Conservation (phyloP, 2,329 filamentous ascomycete genomes). For the Epichloe scottii region DNA sequence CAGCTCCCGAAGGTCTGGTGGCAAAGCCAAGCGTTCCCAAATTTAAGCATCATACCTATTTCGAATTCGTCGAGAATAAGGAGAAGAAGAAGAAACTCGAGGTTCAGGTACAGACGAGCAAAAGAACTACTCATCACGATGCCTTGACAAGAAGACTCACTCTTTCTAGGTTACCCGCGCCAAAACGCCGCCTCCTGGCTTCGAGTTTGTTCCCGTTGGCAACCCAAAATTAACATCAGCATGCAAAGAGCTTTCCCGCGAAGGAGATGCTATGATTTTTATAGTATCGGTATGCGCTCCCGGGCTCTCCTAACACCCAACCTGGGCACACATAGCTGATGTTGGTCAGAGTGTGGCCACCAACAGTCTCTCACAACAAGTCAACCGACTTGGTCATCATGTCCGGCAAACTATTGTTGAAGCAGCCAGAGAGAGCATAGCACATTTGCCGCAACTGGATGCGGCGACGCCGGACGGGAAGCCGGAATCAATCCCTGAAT, state of each 20-base stretch:
- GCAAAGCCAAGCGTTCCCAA: constrained; percentile 29
- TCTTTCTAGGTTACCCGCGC: constrained; percentile 37
- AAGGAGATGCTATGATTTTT: constrained; percentile 50
- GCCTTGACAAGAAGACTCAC: constrained; percentile 16
- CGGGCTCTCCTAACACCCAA: background rate
- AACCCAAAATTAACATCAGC: constrained; percentile 46
- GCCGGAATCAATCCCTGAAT: constrained; percentile 47
- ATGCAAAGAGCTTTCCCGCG: constrained; percentile 54
- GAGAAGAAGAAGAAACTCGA: constrained; percentile 54
- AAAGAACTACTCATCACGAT: constrained; percentile 1
- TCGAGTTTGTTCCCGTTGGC: constrained; percentile 49
- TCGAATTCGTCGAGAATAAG: constrained; percentile 51
- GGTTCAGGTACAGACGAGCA: constrained; percentile 36
- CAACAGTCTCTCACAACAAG: constrained; percentile 35
- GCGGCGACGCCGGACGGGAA: constrained; percentile 15
- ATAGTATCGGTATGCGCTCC: constrained; percentile 44
- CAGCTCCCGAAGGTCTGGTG: constrained; percentile 22
- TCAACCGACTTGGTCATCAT: constrained; percentile 49
- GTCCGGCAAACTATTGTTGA: constrained; percentile 47
- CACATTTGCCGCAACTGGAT: constrained; percentile 13
- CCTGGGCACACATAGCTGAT: constrained; percentile 1
- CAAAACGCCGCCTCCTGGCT: constrained; percentile 43
- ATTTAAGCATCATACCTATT: constrained; percentile 48
- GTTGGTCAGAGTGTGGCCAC: constrained; percentile 11
- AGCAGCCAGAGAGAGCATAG: constrained; percentile 29